Conservation (phyloP, 441 rosid genomes). For the Codiaeum variegatum region DNA sequence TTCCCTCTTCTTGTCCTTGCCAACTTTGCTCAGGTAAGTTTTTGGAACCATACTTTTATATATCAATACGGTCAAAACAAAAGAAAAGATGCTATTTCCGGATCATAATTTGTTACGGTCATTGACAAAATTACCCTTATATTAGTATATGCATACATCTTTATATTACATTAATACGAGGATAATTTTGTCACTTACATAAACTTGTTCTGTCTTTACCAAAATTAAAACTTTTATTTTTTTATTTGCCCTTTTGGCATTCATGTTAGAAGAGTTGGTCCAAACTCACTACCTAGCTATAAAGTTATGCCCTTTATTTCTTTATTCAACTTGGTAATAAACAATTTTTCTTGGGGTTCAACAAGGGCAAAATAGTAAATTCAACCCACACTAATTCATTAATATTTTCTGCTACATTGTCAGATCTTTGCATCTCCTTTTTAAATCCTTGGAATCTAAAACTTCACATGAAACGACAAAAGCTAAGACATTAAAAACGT, state of each 20-base stretch:
- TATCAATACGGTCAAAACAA: not conserved
- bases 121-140: too few species aligned
- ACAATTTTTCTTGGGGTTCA: conserved; percentile 18
- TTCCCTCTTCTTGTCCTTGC: conserved; percentile 98
- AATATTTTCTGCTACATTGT: conserved; percentile 9
- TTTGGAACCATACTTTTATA: not conserved
- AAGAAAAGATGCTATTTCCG: too few species aligned
- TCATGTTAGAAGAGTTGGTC: conserved; percentile 13
- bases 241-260: not conserved
- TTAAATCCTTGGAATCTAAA: conserved; percentile 38
- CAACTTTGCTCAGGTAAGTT: conserved; percentile 92
- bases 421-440: conserved; percentile 15
- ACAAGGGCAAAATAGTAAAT: conserved; percentile 19
- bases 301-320: not conserved
- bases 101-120: too few species aligned
- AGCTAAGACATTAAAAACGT: conserved; percentile 18
- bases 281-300: not conserved
- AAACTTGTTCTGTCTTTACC: too few species aligned
- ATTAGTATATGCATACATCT: too few species aligned
- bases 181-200: too few species aligned
- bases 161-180: too few species aligned
- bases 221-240: not conserved
- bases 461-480: conserved; percentile 39
- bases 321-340: not conserved
- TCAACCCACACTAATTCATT: not conserved